Percentiles rank a stretch among this genome's conserved stretches.
Evolutionary conservation across 208 protist genomes (phyloP).

Genomic region (Acanthamoeba sp.): DNA sequence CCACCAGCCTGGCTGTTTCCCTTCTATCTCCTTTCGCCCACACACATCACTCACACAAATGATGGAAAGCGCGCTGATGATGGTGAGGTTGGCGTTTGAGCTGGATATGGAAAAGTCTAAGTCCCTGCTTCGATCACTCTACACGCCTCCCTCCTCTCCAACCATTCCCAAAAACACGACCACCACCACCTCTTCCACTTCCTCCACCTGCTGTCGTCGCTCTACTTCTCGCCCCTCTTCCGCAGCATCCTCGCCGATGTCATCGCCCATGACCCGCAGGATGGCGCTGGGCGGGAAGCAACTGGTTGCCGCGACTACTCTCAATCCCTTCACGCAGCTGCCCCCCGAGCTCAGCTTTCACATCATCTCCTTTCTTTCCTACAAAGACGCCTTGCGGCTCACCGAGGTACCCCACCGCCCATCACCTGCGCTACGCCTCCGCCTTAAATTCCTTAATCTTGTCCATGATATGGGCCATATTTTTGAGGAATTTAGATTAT

Average conservation of each 20-base stretch:
- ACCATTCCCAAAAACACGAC: neutral
- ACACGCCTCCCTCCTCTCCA: neutral
- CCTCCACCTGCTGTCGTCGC: too few relatives aligned
- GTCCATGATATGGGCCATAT: too few relatives aligned
- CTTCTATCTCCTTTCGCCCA: neutral
- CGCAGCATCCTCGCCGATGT: neutral
- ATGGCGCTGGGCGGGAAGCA: neutral
- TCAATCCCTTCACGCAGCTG: slow-evolving; percentile 29
- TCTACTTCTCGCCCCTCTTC: neutral
- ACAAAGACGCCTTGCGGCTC: slow-evolving; percentile 15
- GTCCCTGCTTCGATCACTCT: neutral
- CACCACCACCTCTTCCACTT: neutral
- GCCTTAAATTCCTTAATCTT: too few relatives aligned
- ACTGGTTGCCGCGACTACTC: neutral
- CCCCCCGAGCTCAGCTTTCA: slow-evolving; percentile 17
- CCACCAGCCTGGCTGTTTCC: neutral
- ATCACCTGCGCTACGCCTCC: neutral
- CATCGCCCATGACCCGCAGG: neutral
- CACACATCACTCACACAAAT: neutral
- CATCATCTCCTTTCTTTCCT: slow-evolving; percentile 56
- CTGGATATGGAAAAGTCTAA: neutral
- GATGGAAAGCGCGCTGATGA: slow-evolving; percentile 10
- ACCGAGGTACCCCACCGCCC: neutral
- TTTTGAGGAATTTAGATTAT: neutral
- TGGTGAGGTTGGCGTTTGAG: neutral